Conservation (phyloP, 176 grass and related monocot genomes). For the Metroxylon sagu region DNA sequence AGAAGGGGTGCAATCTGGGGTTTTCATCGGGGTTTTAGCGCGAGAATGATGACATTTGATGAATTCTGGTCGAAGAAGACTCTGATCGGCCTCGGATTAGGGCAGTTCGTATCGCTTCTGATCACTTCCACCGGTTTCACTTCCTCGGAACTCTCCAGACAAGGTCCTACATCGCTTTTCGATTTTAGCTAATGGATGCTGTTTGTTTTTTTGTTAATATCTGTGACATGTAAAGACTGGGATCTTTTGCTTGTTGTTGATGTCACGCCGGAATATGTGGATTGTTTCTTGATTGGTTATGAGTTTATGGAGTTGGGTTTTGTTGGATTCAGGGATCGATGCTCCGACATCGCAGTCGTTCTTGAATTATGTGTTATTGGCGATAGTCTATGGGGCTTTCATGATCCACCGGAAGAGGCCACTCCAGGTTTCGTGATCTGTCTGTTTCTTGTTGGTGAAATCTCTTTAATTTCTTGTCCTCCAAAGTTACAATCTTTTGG, state of each 20-base stretch:
- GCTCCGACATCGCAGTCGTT: constrained; percentile 62
- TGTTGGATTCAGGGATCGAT: constrained; percentile 36
- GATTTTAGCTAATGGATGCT: background rate
- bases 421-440: constrained; percentile 34
- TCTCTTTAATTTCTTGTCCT: background rate
- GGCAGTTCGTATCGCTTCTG: constrained; percentile 57
- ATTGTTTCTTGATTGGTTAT: background rate
- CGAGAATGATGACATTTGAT: constrained; percentile 18
- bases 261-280: background rate
- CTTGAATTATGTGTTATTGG: constrained; percentile 51
- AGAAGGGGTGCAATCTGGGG: too few relatives aligned
- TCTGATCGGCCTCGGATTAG: constrained; percentile 29
- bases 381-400: constrained; percentile 36
- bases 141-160: constrained; percentile 59
- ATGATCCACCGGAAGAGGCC: constrained; percentile 32
- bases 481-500: background rate
- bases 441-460: background rate
- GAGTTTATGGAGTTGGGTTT: background rate
- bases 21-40: too few relatives aligned
- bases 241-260: background rate
- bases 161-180: constrained; percentile 20
- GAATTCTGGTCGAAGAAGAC: constrained; percentile 20
- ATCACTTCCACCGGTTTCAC: constrained; percentile 55
- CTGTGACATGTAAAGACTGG: background rate
- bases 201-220: background rate